Conservation (phyloP, 257 asterid species). For the Gentiana straminea region DNA sequence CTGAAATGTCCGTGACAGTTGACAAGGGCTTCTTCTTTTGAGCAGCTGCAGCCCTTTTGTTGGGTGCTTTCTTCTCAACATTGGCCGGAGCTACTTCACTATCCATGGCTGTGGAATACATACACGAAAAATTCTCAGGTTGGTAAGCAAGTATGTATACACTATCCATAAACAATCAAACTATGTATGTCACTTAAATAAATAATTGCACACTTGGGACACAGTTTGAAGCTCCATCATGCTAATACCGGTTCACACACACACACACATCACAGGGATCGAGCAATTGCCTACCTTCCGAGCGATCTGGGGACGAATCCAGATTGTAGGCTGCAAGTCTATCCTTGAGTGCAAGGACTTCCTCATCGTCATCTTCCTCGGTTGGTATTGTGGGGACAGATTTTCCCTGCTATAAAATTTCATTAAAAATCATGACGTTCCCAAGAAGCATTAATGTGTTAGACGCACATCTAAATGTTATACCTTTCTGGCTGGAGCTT, state of each 20-base stretch:
- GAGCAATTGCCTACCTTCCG: constrained; percentile 21
- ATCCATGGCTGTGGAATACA: constrained; percentile 31
- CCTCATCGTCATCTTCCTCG: constrained; percentile 37
- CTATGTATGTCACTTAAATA: no score
- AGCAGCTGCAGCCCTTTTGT: constrained; percentile 33
- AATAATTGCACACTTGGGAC: background rate
- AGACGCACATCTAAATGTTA: no score
- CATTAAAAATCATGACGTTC: background rate
- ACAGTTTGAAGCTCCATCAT: background rate
- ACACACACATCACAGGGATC: background rate
- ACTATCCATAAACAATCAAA: no score
- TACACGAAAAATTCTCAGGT: background rate
- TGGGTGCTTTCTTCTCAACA: constrained; percentile 39
- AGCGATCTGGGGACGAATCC: background rate
- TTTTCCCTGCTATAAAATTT: background rate
- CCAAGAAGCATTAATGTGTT: no score
- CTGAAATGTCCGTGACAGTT: constrained; percentile 30
- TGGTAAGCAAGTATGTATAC: no score
- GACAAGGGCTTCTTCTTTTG: constrained; percentile 30
- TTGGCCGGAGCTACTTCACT: constrained; percentile 17
- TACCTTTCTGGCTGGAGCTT: constrained; percentile 72
- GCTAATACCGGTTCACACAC: background rate
- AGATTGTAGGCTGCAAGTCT: constrained; percentile 74
- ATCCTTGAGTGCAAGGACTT: constrained; percentile 48
- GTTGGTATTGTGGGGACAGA: background rate